Conservation (phyloP, 371 early-diverging fungal genomes). For the Apophysomyces variabilis region DNA sequence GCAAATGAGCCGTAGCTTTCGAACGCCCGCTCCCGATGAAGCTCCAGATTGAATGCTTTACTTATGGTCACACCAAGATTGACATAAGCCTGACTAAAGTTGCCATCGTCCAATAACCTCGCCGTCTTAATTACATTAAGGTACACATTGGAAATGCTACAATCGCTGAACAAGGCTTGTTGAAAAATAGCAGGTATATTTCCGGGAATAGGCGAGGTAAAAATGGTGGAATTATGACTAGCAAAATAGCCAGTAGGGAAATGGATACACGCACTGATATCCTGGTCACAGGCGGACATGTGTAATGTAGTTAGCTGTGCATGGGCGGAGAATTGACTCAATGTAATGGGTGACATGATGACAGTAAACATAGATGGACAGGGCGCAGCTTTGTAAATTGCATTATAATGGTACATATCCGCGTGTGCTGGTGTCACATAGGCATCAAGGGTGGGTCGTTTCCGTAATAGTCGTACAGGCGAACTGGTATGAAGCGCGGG, state of each 20-base stretch:
- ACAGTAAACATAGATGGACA: constrained; percentile 23
- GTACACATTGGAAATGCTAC: constrained; percentile 20
- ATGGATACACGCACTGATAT: not conserved
- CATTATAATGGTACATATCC: constrained; percentile 11
- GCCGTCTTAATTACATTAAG: constrained; percentile 26
- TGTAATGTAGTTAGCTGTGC: constrained; percentile 6
- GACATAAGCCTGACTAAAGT: constrained; percentile 29
- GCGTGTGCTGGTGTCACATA: constrained; percentile 15
- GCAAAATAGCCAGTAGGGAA: constrained; percentile 3
- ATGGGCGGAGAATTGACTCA: constrained; percentile 13
- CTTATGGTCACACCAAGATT: constrained; percentile 24
- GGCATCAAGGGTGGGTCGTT: constrained; percentile 16
- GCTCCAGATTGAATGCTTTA: constrained; percentile 21
- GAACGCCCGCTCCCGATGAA: constrained; percentile 15
- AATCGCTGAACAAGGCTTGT: constrained; percentile 20
- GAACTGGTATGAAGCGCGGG: not conserved
- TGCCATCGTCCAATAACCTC: constrained; percentile 18
- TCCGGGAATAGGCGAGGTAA: not conserved
- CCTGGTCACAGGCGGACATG: not conserved
- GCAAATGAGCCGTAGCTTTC: not conserved
- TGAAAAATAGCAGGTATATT: not conserved
- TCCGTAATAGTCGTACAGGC: constrained; percentile 12
- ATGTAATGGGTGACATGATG: constrained; percentile 16
- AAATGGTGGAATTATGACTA: not conserved
- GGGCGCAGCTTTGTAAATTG: constrained; percentile 11